Base-by-base conservation (phyloP, 2,329 filamentous ascomycete species). In the Ophiocordyceps camponoti-saundersi region DNA sequence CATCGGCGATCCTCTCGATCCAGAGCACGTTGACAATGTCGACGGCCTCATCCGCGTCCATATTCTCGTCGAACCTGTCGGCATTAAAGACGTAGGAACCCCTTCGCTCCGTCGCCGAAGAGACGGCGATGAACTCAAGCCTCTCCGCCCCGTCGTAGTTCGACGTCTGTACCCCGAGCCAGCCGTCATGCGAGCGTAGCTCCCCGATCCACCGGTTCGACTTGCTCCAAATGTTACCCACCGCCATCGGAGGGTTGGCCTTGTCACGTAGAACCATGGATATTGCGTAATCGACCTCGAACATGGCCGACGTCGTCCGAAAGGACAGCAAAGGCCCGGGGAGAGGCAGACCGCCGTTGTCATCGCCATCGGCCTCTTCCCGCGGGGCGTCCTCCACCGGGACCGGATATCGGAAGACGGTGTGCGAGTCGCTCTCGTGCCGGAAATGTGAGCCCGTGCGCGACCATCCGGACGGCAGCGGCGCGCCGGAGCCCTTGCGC, bases 11-110 rank as follows among this genome's bases (percentile, higher is more conserved):
- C 22, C 65, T 56, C 57, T 70, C 67, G 18, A 70, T 61, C 67
- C 67, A 70, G 30, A 70, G 51, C 39, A 70, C 67, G 26, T 70
- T 70, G 18, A 69, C 63, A 53, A 69, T 64, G 48, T 71, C 66
- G 26, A 72, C 56, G 30, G 61, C 57, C 30, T 65, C 65, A 46
- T 70, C 65, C 1, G 56, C 55, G 48, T 67, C 64, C 56, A 62
- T 63, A 45, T 64, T 58, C 48, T 67, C 66, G 40, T 61, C 59
- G 47, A 67, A 68, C 18, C 57, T 57, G 15, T 66, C 65, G 20
- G 57, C 50, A 15, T 62, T 61, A 39, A 67, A 66, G 1, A 66
- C 59, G 42, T 64, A 60, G 6, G 65, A 66, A 3, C 63, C 64
- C n/a, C 59, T 54, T n/a, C 65, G 59, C 57, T 69, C 66, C 50